Conservation (phyloP, 75 land plant species). For the Chamaecyparis obtusa region DNA sequence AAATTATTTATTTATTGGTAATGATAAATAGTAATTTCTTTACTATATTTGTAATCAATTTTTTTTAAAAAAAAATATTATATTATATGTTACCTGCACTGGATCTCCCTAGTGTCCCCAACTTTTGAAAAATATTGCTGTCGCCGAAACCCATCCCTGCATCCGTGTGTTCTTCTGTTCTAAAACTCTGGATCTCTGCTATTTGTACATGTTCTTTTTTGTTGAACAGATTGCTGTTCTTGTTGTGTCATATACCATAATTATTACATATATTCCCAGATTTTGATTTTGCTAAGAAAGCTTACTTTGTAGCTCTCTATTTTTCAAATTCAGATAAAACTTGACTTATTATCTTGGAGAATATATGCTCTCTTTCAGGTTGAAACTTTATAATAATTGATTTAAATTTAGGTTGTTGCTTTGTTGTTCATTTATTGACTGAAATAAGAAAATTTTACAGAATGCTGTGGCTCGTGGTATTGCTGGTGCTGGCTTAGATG, state of each 20-base stretch:
- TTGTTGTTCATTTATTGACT: background rate
- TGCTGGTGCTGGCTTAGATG: conserved; percentile 74
- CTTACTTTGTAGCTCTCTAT: background rate
- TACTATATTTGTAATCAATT: too few relatives aligned
- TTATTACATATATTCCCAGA: background rate
- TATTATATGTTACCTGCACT: too few relatives aligned
- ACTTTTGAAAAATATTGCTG: too few relatives aligned
- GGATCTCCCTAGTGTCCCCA: too few relatives aligned
- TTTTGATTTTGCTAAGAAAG: background rate
- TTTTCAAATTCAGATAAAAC: background rate
- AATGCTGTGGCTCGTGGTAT: conserved; percentile 89
- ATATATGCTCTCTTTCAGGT: background rate
- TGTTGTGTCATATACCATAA: background rate
- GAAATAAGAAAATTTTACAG: conserved; percentile 34
- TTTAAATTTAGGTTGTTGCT: background rate
- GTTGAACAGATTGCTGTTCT: background rate
- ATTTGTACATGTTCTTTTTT: background rate
- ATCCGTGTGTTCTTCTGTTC: too few relatives aligned
- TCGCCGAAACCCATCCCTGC: too few relatives aligned
- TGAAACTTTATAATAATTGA: background rate
- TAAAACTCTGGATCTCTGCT: background rate
- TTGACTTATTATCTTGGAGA: background rate
- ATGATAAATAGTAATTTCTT: too few relatives aligned
- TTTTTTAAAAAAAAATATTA: too few relatives aligned
- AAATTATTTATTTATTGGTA: too few relatives aligned